Conservation (phyloP, 2,329 filamentous ascomycete species). For the Apiospora marii region DNA sequence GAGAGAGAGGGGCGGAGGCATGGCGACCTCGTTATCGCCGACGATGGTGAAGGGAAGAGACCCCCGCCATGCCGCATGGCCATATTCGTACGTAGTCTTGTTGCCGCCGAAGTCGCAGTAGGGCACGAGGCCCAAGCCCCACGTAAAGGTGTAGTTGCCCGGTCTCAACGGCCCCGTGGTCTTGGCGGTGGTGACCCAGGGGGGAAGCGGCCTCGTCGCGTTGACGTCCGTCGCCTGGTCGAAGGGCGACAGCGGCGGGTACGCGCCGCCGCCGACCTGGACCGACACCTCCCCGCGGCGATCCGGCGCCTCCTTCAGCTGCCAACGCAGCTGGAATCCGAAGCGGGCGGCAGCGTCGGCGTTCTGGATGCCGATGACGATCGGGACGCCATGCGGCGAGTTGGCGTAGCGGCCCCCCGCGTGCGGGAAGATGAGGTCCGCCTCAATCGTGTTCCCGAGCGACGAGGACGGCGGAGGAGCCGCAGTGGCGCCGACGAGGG, state of each 20-base stretch:
- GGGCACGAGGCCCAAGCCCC: neutral
- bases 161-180: neutral
- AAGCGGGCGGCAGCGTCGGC: neutral
- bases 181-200: neutral
- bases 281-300: neutral
- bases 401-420: neutral
- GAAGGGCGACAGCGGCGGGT: neutral
- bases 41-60: neutral
- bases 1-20: neutral
- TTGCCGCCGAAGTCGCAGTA: neutral
- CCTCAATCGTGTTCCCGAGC: constrained; percentile 6
- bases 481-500: neutral
- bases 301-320: neutral
- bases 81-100: neutral
- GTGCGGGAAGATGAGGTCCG: constrained; percentile 7
- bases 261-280: neutral
- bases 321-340: neutral
- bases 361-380: neutral
- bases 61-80: neutral
- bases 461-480: neutral
- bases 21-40: neutral
- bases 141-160: neutral
- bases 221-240: neutral
- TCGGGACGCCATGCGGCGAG: neutral
- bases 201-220: neutral